Evolutionary conservation across 495 filamentous ascomycete species (phyloP), one percentile per base, ranked within the genome.

Genomic region (Xylaria nigripes): DNA sequence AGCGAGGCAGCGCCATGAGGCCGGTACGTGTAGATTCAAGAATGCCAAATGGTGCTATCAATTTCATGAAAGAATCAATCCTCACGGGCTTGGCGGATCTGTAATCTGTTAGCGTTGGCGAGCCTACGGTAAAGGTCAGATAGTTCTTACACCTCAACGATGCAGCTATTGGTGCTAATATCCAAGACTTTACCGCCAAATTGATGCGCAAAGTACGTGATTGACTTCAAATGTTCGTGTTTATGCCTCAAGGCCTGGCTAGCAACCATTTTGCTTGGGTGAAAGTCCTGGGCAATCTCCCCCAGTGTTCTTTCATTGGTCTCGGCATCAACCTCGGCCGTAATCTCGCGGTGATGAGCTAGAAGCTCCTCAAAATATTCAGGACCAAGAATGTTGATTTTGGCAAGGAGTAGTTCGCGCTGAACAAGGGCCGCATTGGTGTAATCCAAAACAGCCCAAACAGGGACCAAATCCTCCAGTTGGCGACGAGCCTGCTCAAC

Each of bases 401-500:
- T 98, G 43, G 93, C 92, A n/a, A 98, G 81, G 19, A 98, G 78
- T 38, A 98, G 74, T 71, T 98, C 93, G 49, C 93, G 85, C 76
- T 98, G 93, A 21, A 98, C 91, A n/a, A 98, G 78, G 23, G 93
- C 89, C 1, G 93, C 83, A 32, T 81, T 77, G 27, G 91, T 96
- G 73, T 98, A 97, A 70, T 98, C 93, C 54, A 98, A 75, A 15
- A 98, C 93, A 27, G 93, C 93, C 93, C 93, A 98, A 48, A 98
- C 93, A 25, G 93, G 93, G 27, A 98, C 93, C 27, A 98, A 76
- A 64, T 98, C 93, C 64, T 97, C 93, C 15, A 98, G 76, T 75
- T 98, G 93, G 50, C 93, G 80, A 38, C 93, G 85, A 43, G 93
- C 93, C 74, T 98, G 93, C 77, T 98, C 93, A 15, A 98, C 91